These are phyloP conservation scores for Neofusicoccum laricinum DNA, from an alignment of 2,329 filamentous ascomycete species.

Conservation along the genomic window DNA sequence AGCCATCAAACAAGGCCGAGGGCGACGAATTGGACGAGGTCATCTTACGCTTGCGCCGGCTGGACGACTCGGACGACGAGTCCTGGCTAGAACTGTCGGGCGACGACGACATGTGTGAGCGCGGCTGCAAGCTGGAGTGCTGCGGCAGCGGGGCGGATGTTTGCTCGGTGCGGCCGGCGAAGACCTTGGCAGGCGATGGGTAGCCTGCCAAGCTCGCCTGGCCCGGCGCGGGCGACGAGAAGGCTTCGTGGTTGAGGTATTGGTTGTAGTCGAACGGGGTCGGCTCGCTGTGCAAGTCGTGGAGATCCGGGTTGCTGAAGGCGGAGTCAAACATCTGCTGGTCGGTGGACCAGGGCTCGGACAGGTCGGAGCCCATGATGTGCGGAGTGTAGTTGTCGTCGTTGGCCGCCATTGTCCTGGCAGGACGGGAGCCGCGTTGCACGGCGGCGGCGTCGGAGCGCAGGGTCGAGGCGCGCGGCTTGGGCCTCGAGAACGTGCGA, in stretches of 20 bases:
- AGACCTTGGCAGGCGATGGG: conserved; percentile 8
- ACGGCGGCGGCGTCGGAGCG: conserved; percentile 5
- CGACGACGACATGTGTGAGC: conserved; percentile 27
- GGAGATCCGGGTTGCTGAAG: conserved; percentile 11
- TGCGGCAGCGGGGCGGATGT: conserved; percentile 2
- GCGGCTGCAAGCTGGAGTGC: conserved; percentile 13
- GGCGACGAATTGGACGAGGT: conserved; percentile 37
- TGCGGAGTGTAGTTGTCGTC: conserved; percentile 18
- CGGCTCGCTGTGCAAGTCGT: neutral
- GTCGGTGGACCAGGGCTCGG: conserved; percentile 22
- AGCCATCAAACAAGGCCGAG: conserved; percentile 18
- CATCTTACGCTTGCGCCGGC: conserved; percentile 37
- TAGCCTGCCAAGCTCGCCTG: neutral
- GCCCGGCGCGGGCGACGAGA: conserved; percentile 7
- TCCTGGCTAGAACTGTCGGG: conserved; percentile 42
- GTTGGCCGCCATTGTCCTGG: neutral
- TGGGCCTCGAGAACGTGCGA: conserved; percentile 7
- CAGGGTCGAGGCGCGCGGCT: conserved; percentile 4
- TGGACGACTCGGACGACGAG: conserved; percentile 41
- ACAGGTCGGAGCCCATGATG: conserved; percentile 22
- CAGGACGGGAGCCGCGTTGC: conserved; percentile 2
- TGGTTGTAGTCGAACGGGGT: conserved; percentile 5
- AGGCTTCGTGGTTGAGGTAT: conserved; percentile 13
- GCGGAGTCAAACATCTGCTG: conserved; percentile 25
- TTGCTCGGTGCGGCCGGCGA: neutral